A percentile compares a stretch with the other conserved stretches of the same genome.
These are phyloP conservation scores for Xylaria bambusicola DNA, from an alignment of 495 filamentous ascomycete species.

Conservation along the genomic window DNA sequence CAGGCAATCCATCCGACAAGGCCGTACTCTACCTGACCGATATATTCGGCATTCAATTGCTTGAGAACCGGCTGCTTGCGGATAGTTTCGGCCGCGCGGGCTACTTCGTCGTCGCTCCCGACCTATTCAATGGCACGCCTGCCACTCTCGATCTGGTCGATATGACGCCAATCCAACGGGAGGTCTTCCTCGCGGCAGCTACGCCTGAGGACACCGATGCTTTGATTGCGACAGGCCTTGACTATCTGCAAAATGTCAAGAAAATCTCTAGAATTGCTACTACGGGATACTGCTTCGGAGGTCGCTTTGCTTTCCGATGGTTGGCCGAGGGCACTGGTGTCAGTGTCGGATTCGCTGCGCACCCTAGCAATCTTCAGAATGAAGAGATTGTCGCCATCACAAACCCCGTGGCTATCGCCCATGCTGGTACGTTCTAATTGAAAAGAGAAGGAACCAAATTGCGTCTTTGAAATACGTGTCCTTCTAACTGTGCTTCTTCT, in stretches of 20 bases:
- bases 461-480: conserved; percentile 8
- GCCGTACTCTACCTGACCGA: conserved; percentile 60
- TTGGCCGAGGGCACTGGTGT: conserved; percentile 47
- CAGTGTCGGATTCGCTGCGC: conserved; percentile 67
- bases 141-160: conserved; percentile 51
- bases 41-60: conserved; percentile 60
- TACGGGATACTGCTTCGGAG: conserved; percentile 66
- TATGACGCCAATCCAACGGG: conserved; percentile 55
- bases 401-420: conserved; percentile 67
- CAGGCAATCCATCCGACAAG: conserved; percentile 40
- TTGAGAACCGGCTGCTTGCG: conserved; percentile 69
- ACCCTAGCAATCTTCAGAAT: conserved; percentile 66
- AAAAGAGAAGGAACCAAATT: too few species aligned
- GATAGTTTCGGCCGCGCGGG: conserved; percentile 77
- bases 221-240: conserved; percentile 61
- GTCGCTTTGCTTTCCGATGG: conserved; percentile 45
- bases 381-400: conserved; percentile 65
- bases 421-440: conserved; percentile 62
- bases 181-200: conserved; percentile 58
- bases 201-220: conserved; percentile 58
- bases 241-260: conserved; percentile 56
- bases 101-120: conserved; percentile 72
- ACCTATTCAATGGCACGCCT: conserved; percentile 68
- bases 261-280: conserved; percentile 64
- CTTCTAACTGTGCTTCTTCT: neutral